Conservation (phyloP, 2,329 filamentous ascomycete species). For the Aspergillus vadensis region DNA sequence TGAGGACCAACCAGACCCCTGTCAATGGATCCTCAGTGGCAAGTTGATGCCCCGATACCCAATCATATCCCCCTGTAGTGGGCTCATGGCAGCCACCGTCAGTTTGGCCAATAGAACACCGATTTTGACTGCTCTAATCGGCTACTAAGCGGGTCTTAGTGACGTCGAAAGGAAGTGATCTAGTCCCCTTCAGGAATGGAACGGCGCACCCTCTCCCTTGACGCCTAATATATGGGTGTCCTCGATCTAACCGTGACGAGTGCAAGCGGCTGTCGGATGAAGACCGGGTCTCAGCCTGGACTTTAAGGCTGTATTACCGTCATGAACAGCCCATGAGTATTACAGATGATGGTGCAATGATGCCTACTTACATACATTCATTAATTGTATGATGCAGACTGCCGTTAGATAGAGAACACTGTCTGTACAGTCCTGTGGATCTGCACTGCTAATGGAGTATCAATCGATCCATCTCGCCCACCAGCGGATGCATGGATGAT, state of each 20-base stretch:
- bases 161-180: slow-evolving; percentile 17
- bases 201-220: slow-evolving; percentile 9
- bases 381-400: not conserved
- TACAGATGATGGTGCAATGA: slow-evolving; percentile 2
- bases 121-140: slow-evolving; percentile 10
- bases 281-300: slow-evolving; percentile 14
- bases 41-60: slow-evolving; percentile 13
- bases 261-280: slow-evolving; percentile 13
- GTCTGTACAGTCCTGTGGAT: not conserved
- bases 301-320: slow-evolving; percentile 10
- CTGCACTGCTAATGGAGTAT: not conserved
- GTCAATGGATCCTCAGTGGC: slow-evolving; percentile 24
- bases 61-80: slow-evolving; percentile 14
- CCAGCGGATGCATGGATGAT: not conserved
- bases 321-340: not conserved
- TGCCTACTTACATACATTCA: not conserved
- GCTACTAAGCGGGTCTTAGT: slow-evolving; percentile 18
- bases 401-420: not conserved
- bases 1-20: slow-evolving; percentile 21
- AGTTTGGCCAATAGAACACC: slow-evolving; percentile 13
- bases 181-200: slow-evolving; percentile 15
- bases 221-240: slow-evolving; percentile 10
- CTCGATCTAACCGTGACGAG: slow-evolving; percentile 4
- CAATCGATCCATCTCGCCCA: not conserved
- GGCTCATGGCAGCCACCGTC: slow-evolving; percentile 17